A percentile compares a stretch with the other conserved stretches of the same genome.
phyloP scores from a whole-genome alignment of 2,329 filamentous ascomycete species.

The Ceratocystis huliohia region DNA sequence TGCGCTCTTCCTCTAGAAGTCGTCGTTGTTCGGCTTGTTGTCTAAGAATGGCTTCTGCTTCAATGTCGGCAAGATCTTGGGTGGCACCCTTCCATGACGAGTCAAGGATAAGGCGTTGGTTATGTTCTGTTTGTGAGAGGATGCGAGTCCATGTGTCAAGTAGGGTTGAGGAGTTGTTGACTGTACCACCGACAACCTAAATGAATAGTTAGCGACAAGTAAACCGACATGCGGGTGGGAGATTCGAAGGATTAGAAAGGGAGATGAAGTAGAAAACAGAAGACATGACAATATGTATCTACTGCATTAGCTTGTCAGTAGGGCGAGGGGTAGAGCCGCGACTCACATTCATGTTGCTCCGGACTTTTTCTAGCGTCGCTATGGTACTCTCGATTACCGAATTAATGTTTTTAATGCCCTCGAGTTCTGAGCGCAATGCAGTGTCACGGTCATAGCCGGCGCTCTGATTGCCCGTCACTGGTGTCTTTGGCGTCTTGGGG shows the following conservation, averaged over 20 bases:
- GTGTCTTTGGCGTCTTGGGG: constrained; percentile 38
- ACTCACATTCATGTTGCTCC: constrained; percentile 62
- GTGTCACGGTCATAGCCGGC: constrained; percentile 42
- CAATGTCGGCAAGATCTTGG: constrained; percentile 73
- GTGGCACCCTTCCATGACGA: constrained; percentile 80
- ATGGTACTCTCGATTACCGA: constrained; percentile 70
- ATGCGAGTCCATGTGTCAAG: constrained; percentile 95
- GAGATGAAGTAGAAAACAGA: not conserved
- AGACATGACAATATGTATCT: not conserved
- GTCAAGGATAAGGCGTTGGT: constrained; percentile 80
- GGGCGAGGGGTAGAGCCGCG: not conserved
- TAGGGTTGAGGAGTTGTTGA: constrained; percentile 74
- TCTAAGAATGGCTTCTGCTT: constrained; percentile 61
- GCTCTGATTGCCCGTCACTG: constrained; percentile 32
- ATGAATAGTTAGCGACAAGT: not conserved
- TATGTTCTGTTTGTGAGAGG: constrained; percentile 92
- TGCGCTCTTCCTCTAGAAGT: constrained; percentile 64
- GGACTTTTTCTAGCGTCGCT: constrained; percentile 56
- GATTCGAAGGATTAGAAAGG: not conserved
- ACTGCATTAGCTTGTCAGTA: too few species aligned
- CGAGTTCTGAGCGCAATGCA: constrained; percentile 63
- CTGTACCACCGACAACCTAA: constrained; percentile 72
- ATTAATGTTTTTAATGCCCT: constrained; percentile 76
- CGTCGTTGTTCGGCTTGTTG: constrained; percentile 67
- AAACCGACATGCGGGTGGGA: not conserved